Conservation (phyloP, 306 rosid species). For the Spatholobus suberectus region DNA sequence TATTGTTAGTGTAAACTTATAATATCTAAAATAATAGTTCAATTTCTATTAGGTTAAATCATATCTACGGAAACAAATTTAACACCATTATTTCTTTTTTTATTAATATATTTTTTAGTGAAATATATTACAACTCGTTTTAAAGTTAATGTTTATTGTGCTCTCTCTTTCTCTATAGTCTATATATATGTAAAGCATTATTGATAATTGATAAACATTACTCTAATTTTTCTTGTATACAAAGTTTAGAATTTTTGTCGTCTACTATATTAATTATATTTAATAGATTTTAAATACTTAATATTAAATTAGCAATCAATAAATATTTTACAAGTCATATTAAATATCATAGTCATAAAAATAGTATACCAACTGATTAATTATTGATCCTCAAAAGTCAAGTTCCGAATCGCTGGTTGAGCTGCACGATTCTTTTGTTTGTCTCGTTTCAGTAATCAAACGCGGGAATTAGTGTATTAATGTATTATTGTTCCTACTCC, state of each 20-base stretch:
- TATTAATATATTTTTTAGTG: too few species aligned
- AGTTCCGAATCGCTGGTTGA: background rate
- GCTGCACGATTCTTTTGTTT: slow-evolving; percentile 36
- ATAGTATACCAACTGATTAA: background rate
- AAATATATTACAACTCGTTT: too few species aligned
- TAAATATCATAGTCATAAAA: background rate
- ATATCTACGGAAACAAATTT: too few species aligned
- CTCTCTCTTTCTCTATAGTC: background rate
- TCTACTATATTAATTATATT: background rate
- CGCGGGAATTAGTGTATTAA: slow-evolving; percentile 22
- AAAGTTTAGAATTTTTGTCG: background rate
- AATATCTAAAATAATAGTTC: too few species aligned
- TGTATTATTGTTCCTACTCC: too few species aligned
- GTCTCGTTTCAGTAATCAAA: background rate
- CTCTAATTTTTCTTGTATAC: background rate
- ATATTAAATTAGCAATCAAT: background rate
- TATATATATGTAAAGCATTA: background rate
- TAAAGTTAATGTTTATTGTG: too few species aligned
- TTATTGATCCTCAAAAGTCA: slow-evolving; percentile 7
- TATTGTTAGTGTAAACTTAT: too few species aligned
- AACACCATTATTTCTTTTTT: too few species aligned
- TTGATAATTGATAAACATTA: background rate
- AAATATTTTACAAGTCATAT: background rate
- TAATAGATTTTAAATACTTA: background rate
- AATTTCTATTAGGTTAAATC: too few species aligned